Conservation (phyloP, 306 rosid species). For the Vachellia pachyceras region DNA sequence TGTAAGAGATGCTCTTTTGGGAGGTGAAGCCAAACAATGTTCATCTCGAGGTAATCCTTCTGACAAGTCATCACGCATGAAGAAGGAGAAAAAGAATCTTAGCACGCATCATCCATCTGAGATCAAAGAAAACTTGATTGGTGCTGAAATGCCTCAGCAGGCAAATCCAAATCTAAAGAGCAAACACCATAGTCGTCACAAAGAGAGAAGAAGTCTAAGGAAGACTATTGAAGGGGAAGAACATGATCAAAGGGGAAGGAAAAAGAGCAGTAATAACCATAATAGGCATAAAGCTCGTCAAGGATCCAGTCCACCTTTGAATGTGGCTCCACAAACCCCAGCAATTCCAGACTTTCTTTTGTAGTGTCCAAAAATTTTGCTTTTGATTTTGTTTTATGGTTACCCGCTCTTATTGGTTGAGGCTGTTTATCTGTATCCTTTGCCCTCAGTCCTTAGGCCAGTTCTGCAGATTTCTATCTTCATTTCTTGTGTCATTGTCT, state of each 20-base stretch:
- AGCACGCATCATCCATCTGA: constrained; percentile 47
- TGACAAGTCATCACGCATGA: constrained; percentile 57
- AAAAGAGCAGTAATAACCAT: constrained; percentile 65
- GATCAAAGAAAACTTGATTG: constrained; percentile 62
- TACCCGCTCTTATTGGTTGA: constrained; percentile 33
- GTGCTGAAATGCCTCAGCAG: constrained; percentile 51
- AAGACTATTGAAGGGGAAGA: constrained; percentile 59
- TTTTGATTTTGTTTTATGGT: constrained; percentile 42
- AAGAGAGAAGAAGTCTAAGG: constrained; percentile 65
- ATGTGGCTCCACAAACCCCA: constrained; percentile 66
- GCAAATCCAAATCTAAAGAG: constrained; percentile 60
- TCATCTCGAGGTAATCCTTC: constrained; percentile 48
- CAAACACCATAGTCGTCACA: constrained; percentile 57
- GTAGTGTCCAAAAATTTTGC: constrained; percentile 47
- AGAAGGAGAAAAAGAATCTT: constrained; percentile 72
- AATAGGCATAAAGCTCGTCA: constrained; percentile 67
- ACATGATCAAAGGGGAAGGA: constrained; percentile 59
- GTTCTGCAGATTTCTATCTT: constrained; percentile 52
- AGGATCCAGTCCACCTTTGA: constrained; percentile 65
- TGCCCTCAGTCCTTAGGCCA: constrained; percentile 32
- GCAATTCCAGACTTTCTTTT: constrained; percentile 93
- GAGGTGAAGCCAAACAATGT: constrained; percentile 51
- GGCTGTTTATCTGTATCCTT: constrained; percentile 49
- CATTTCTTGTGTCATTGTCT: constrained; percentile 34
- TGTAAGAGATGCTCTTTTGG: constrained; percentile 66